Percentiles rank a stretch among this genome's conserved stretches.
phyloP scores from a whole-genome alignment of 2,329 filamentous ascomycete genomes.

The Penicillium occitanis region DNA sequence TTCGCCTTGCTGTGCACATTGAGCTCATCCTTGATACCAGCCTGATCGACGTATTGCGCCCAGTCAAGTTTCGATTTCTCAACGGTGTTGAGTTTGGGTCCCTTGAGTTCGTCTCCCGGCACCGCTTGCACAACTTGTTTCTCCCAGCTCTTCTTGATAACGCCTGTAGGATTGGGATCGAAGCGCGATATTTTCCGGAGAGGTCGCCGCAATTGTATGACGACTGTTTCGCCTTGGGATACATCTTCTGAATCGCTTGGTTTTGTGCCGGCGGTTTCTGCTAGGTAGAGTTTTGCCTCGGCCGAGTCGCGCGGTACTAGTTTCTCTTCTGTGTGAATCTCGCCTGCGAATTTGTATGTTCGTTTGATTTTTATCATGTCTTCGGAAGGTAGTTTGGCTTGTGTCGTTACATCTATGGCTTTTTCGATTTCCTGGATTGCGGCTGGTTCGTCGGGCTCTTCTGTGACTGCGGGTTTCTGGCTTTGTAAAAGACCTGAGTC shows the following conservation, averaged over 20 bases:
- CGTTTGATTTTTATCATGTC: constrained; percentile 57
- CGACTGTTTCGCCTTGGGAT: constrained; percentile 24
- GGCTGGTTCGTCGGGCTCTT: neutral
- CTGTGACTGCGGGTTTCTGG: constrained; percentile 21
- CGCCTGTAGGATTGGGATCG: constrained; percentile 47
- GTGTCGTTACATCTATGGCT: constrained; percentile 23
- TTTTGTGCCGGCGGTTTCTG: constrained; percentile 40
- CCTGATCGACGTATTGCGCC: constrained; percentile 62
- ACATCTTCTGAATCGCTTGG: constrained; percentile 29
- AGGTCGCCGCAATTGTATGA: constrained; percentile 38
- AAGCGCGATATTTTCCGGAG: constrained; percentile 47
- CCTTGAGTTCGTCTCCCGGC: constrained; percentile 37
- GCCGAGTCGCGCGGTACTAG: constrained; percentile 54
- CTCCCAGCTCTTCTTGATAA: constrained; percentile 47
- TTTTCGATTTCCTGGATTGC: constrained; percentile 22
- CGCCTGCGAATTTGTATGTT: constrained; percentile 59
- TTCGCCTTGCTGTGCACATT: constrained; percentile 62
- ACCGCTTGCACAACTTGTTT: constrained; percentile 33
- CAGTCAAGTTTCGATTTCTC: constrained; percentile 66
- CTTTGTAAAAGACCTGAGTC: constrained; percentile 21
- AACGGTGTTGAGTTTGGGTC: constrained; percentile 64
- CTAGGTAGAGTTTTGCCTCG: constrained; percentile 56
- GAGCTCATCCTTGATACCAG: constrained; percentile 62
- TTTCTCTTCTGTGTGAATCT: constrained; percentile 56
- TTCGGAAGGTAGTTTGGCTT: constrained; percentile 30